These are phyloP conservation scores for Megacollybia marginata DNA, from an alignment of 768 basidiomycete species.

Conservation along the genomic window DNA sequence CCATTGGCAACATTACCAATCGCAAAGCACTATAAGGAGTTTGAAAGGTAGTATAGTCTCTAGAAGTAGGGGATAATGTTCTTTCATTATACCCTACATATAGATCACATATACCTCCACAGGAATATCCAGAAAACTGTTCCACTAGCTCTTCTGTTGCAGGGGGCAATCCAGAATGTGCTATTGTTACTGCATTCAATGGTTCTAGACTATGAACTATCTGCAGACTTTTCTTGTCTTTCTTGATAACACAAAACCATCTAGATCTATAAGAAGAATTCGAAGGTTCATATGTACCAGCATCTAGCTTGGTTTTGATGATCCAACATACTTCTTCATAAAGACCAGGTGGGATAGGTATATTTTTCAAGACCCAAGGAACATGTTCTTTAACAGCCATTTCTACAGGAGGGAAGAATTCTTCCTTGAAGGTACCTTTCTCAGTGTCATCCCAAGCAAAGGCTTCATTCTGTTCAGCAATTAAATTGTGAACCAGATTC, in stretches of 20 bases:
- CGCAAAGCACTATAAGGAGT: constrained; percentile 15
- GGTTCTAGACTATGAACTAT: constrained; percentile 10
- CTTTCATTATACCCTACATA: constrained; percentile 21
- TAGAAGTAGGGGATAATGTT: constrained; percentile 12
- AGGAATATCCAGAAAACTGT: constrained; percentile 8
- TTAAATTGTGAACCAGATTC: constrained; percentile 4
- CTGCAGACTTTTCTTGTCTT: no score
- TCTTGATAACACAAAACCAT: no score
- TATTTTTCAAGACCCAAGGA: constrained; percentile 12
- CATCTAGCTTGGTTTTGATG: constrained; percentile 8
- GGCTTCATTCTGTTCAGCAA: constrained; percentile 6
- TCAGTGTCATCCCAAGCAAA: constrained; percentile 14
- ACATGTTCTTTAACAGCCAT: constrained; percentile 13
- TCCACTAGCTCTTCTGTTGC: constrained; percentile 5
- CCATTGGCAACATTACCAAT: constrained; percentile 21
- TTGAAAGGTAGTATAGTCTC: constrained; percentile 25
- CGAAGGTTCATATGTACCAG: constrained; percentile 7
- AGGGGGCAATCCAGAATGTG: constrained; percentile 13
- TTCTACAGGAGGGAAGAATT: constrained; percentile 13
- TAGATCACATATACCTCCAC: constrained; percentile 14
- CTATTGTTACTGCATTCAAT: constrained; percentile 17
- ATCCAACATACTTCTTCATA: constrained; percentile 5
- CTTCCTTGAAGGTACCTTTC: constrained; percentile 9
- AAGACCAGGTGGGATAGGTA: constrained; percentile 11
- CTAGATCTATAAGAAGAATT: constrained; percentile 1